phyloP scores from a whole-genome alignment of 2,329 filamentous ascomycete species.

The Neonectria faginata region DNA sequence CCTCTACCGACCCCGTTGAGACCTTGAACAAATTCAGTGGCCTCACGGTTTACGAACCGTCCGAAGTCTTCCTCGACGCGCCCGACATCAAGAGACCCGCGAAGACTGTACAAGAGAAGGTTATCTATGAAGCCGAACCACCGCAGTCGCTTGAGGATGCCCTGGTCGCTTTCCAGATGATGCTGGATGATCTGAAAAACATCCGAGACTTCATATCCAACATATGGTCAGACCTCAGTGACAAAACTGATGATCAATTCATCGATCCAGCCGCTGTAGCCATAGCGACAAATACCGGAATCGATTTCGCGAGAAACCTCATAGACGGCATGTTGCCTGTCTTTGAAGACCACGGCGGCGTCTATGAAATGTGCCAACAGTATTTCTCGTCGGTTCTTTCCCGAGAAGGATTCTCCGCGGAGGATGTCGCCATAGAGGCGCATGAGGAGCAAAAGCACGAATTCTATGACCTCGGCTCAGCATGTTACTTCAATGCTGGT shows the following conservation, averaged over 20 bases:
- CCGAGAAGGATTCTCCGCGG: constrained; percentile 40
- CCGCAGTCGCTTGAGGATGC: constrained; percentile 42
- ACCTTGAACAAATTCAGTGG: background rate
- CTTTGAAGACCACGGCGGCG: constrained; percentile 1
- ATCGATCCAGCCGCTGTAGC: constrained; percentile 49
- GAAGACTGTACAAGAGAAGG: background rate
- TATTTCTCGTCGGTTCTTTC: background rate
- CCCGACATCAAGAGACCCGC: background rate
- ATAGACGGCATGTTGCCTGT: constrained; percentile 22
- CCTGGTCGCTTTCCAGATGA: constrained; percentile 41
- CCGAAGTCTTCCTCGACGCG: background rate
- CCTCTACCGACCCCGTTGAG: background rate
- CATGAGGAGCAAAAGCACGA: background rate
- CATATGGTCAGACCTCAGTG: constrained; percentile 41
- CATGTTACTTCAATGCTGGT: constrained; percentile 35
- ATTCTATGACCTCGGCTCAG: constrained; percentile 43
- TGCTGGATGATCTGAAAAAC: constrained; percentile 48
- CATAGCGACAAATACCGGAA: constrained; percentile 53
- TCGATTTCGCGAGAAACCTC: constrained; percentile 49
- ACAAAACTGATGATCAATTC: constrained; percentile 27
- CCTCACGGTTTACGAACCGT: constrained; percentile 3
- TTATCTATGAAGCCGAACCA: constrained; percentile 49
- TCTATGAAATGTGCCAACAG: background rate
- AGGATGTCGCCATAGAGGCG: constrained; percentile 53
- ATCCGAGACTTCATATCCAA: constrained; percentile 47